phyloP scores from a whole-genome alignment of 108 stramenopile genomes.

The Cyclotella distinguenda region DNA sequence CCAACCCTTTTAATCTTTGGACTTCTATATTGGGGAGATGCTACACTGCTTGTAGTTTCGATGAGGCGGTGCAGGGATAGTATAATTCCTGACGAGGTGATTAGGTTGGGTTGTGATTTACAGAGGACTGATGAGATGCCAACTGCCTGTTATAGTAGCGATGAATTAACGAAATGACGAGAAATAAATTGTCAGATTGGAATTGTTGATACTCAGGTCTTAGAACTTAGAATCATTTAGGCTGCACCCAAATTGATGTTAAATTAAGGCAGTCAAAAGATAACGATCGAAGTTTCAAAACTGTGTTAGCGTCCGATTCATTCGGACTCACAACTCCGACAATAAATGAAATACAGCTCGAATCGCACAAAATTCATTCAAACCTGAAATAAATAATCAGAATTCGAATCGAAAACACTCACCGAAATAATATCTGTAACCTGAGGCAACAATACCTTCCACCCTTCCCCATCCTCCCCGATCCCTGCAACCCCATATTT shows the following conservation, averaged over 20 bases:
- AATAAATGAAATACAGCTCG: background rate
- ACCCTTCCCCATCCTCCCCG: conserved; percentile 8
- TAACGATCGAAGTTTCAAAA: too few relatives aligned
- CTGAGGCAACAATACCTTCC: conserved; percentile 8
- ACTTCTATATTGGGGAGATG: background rate
- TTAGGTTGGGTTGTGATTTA: conserved; percentile 14
- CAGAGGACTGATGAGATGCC: conserved; percentile 24
- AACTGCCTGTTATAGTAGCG: conserved; percentile 10
- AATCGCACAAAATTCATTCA: background rate
- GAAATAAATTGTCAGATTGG: too few relatives aligned
- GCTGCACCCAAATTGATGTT: too few relatives aligned
- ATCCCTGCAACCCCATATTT: background rate
- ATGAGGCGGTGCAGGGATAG: conserved; percentile 41
- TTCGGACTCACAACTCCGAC: too few relatives aligned
- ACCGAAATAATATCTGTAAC: conserved; percentile 1
- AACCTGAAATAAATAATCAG: too few relatives aligned
- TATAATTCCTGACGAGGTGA: conserved; percentile 55
- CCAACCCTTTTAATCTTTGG: background rate
- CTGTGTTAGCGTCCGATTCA: too few relatives aligned
- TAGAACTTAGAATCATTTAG: too few relatives aligned
- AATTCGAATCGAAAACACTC: background rate
- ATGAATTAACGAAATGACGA: background rate
- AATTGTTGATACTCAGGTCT: too few relatives aligned
- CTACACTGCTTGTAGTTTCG: conserved; percentile 5
- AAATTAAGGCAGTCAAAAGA: too few relatives aligned